phyloP scores from a whole-genome alignment of 257 asterid species.

The Solanum bulbocastanum region DNA sequence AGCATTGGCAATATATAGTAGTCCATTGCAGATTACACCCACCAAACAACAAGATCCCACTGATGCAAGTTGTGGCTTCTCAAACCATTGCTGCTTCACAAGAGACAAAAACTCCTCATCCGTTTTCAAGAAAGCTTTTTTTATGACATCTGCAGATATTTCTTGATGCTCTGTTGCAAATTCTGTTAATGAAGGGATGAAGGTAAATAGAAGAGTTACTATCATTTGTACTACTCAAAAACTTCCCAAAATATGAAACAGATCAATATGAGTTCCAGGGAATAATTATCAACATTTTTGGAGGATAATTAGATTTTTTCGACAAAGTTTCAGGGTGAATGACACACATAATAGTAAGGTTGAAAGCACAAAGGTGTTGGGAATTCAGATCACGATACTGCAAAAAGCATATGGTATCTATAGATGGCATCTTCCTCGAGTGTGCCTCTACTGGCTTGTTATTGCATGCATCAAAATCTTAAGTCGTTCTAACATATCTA shows the following conservation, averaged over 20 bases:
- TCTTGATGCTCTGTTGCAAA: slow-evolving; percentile 58
- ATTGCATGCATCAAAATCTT: neutral
- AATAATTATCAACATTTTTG: neutral
- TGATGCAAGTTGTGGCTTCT: slow-evolving; percentile 74
- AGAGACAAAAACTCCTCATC: slow-evolving; percentile 75
- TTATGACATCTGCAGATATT: slow-evolving; percentile 58
- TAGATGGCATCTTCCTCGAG: neutral
- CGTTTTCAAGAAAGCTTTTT: slow-evolving; percentile 69
- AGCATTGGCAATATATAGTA: slow-evolving; percentile 69
- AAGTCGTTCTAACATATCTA: neutral
- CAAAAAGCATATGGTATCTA: neutral
- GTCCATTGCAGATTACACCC: slow-evolving; percentile 73
- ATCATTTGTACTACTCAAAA: neutral
- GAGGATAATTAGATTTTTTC: neutral
- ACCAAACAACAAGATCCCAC: slow-evolving; percentile 94
- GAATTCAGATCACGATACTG: neutral
- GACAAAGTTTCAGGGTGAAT: neutral
- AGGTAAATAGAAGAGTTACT: neutral
- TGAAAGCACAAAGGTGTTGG: neutral
- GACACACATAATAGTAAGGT: neutral
- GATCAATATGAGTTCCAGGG: neutral
- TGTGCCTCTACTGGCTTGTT: neutral
- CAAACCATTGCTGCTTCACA: slow-evolving; percentile 65
- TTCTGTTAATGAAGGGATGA: slow-evolving; percentile 21
- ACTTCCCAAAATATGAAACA: neutral